Evolutionary conservation across 441 rosid species (phyloP).

Genomic region (Pelargonium australe): DNA sequence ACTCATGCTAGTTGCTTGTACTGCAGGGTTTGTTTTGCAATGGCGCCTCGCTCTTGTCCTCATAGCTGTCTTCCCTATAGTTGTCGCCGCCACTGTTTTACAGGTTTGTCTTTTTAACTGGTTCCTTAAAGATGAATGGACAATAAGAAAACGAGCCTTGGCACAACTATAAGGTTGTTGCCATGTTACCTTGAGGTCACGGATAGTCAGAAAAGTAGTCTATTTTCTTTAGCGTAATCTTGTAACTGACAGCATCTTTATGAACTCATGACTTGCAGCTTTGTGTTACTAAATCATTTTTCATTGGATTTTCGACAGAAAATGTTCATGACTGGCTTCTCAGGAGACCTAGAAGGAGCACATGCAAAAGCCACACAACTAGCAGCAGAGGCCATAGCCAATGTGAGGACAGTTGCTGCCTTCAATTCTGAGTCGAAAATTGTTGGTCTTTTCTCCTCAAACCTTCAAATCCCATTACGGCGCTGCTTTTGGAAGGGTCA

Average conservation of each 20-base stretch:
- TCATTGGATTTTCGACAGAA: constrained; percentile 45
- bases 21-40: constrained; percentile 93
- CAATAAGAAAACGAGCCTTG: too few relatives aligned
- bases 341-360: constrained; percentile 90
- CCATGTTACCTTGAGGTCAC: too few relatives aligned
- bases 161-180: not conserved
- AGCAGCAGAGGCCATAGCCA: constrained; percentile 96
- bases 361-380: constrained; percentile 94
- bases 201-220: too few relatives aligned
- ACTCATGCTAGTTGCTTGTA: constrained; percentile 93
- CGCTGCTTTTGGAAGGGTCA: constrained; percentile 99
- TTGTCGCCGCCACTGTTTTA: constrained; percentile 94
- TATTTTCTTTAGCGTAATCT: too few relatives aligned
- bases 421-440: constrained; percentile 91
- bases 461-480: constrained; percentile 66
- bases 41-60: constrained; percentile 99
- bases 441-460: constrained; percentile 71
- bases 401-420: constrained; percentile 93
- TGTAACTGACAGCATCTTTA: too few relatives aligned
- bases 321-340: constrained; percentile 99
- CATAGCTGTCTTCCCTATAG: constrained; percentile 88
- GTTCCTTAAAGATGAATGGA: not conserved
- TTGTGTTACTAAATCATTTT: too few relatives aligned
- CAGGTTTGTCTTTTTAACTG: constrained; percentile 51
- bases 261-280: too few relatives aligned